These are phyloP conservation scores for Aureobasidium subglaciale DNA, from an alignment of 2,329 filamentous ascomycete species.

Conservation along the genomic window DNA sequence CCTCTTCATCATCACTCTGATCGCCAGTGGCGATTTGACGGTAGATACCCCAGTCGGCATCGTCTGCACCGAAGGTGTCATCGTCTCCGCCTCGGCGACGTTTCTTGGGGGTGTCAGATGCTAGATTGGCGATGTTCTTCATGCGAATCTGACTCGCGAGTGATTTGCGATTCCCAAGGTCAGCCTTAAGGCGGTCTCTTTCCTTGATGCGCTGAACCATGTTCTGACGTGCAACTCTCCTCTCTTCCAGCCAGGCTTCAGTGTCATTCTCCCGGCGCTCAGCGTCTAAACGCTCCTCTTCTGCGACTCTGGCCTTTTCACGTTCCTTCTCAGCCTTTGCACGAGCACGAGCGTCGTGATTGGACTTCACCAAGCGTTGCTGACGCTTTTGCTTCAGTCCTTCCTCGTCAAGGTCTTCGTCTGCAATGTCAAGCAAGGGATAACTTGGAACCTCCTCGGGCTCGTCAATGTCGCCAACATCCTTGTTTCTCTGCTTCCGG, in stretches of 20 bases:
- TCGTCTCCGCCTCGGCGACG: slow-evolving; percentile 82
- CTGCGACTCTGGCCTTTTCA: slow-evolving; percentile 75
- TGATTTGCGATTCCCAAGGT: slow-evolving; percentile 93
- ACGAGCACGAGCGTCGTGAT: slow-evolving; percentile 85
- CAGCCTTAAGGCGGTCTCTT: slow-evolving; percentile 83
- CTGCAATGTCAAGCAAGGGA: slow-evolving; percentile 78
- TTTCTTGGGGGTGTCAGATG: slow-evolving; percentile 77
- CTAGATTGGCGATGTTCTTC: slow-evolving; percentile 95
- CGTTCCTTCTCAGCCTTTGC: slow-evolving; percentile 94
- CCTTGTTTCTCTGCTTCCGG: slow-evolving; percentile 83
- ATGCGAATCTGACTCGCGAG: slow-evolving; percentile 94
- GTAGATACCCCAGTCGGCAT: slow-evolving; percentile 97
- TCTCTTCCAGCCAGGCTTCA: slow-evolving; percentile 79
- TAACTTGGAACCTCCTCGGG: slow-evolving; percentile 75
- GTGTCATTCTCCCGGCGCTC: slow-evolving; percentile 79
- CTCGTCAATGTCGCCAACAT: slow-evolving; percentile 75
- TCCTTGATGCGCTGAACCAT: slow-evolving; percentile 84
- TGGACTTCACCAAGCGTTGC: slow-evolving; percentile 87
- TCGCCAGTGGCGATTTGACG: slow-evolving; percentile 82
- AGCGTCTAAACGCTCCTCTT: slow-evolving; percentile 75
- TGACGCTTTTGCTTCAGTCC: slow-evolving; percentile 86
- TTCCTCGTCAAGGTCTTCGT: slow-evolving; percentile 89
- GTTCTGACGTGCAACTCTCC: slow-evolving; percentile 62
- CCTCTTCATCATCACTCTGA: slow-evolving; percentile 78
- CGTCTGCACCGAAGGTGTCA: slow-evolving; percentile 92